phyloP scores from a whole-genome alignment of 1,139 yeast genomes.

The Scheffersomyces titani region DNA sequence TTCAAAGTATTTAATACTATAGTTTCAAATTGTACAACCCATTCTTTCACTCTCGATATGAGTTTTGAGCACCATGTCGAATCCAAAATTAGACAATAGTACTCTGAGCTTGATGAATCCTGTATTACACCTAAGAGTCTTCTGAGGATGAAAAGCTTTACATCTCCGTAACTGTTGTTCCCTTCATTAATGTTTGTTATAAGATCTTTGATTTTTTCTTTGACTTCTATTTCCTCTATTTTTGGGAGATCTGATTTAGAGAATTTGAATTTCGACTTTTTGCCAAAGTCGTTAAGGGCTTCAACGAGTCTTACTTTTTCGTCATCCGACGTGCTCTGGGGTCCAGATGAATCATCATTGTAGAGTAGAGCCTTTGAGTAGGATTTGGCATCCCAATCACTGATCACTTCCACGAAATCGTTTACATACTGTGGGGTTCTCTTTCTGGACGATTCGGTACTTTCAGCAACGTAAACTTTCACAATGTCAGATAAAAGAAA shows the following conservation, averaged over 20 bases:
- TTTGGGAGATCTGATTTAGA: slow-evolving; percentile 12
- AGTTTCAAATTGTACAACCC: slow-evolving; percentile 37
- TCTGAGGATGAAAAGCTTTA: slow-evolving; percentile 47
- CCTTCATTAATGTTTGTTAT: slow-evolving; percentile 29
- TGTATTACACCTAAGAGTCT: slow-evolving; percentile 26
- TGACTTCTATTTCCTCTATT: slow-evolving; percentile 15
- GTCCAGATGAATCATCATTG: slow-evolving; percentile 12
- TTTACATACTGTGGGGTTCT: slow-evolving; percentile 10
- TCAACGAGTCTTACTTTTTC: slow-evolving; percentile 40
- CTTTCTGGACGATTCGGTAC: not conserved
- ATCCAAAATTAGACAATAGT: slow-evolving; percentile 21
- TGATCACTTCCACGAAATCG: slow-evolving; percentile 29
- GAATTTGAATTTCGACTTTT: slow-evolving; percentile 12
- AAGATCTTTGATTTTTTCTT: slow-evolving; percentile 23
- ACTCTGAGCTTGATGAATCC: slow-evolving; percentile 10
- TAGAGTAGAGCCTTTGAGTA: slow-evolving; percentile 15
- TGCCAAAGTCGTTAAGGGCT: slow-evolving; percentile 39
- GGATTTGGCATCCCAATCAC: slow-evolving; percentile 22
- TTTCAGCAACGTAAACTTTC: slow-evolving; percentile 15
- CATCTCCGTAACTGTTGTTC: slow-evolving; percentile 45
- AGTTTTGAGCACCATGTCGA: slow-evolving; percentile 29
- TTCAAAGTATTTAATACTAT: slow-evolving; percentile 13
- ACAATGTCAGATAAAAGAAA: slow-evolving; percentile 20
- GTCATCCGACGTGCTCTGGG: slow-evolving; percentile 22
- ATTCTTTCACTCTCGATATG: slow-evolving; percentile 25